Evolutionary conservation across 345 rosid genomes (phyloP).

Genomic region (Mallotus nudiflorus): DNA sequence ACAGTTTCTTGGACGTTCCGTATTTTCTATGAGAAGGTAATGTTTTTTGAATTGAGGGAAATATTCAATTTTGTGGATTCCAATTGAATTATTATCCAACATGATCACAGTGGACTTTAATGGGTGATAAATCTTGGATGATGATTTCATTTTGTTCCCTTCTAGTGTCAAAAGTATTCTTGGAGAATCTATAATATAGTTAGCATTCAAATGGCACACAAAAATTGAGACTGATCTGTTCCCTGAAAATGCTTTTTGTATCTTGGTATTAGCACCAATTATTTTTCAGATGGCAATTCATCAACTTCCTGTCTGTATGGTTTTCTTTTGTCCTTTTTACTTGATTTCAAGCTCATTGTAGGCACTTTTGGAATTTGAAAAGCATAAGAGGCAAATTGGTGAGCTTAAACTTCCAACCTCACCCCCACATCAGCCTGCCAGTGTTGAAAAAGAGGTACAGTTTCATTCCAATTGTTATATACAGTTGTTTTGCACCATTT

Average conservation of each 20-base stretch:
- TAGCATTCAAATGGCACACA: slow-evolving; percentile 2
- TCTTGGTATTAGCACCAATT: slow-evolving; percentile 1
- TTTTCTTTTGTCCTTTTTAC: slow-evolving; percentile 10
- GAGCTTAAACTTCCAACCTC: slow-evolving; percentile 73
- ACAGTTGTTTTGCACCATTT: slow-evolving; percentile 11
- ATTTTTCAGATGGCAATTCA: background rate
- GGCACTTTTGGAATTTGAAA: slow-evolving; percentile 92
- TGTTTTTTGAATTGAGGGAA: slow-evolving; percentile 14
- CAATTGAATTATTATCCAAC: background rate
- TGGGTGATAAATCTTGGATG: background rate
- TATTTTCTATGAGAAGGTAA: slow-evolving; percentile 86
- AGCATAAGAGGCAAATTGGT: slow-evolving; percentile 60
- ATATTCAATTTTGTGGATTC: background rate
- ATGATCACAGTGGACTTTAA: background rate
- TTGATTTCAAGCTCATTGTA: slow-evolving; percentile 34
- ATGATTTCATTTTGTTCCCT: background rate
- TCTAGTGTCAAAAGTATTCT: background rate
- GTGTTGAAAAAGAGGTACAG: slow-evolving; percentile 72
- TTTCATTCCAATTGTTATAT: slow-evolving; percentile 1
- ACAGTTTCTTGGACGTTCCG: slow-evolving; percentile 94
- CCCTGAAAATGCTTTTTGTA: background rate
- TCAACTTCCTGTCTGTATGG: background rate
- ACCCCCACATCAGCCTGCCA: slow-evolving; percentile 48
- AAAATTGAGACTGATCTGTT: background rate
- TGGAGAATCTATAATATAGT: background rate